Base-by-base conservation (phyloP, 1,284 basidiomycete genomes). In the Golubevia sp. region DNA sequence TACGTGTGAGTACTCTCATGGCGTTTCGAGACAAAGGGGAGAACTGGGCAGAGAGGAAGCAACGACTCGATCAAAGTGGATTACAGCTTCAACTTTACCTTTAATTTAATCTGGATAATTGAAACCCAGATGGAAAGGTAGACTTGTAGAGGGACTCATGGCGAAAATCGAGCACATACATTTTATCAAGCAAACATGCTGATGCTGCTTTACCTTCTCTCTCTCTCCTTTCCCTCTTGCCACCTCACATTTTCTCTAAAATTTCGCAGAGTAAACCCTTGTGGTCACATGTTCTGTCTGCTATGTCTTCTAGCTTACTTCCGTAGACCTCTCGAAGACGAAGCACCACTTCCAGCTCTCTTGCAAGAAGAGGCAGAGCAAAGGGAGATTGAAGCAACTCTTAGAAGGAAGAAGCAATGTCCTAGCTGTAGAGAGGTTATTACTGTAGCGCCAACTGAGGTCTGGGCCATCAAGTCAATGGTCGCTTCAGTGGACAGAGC, bases 241-340 rank as follows among this genome's bases (percentile, higher is more conserved):
- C 64, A 59, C 3, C 61, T 66, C 20, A 21, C 6, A 6, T 15
- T 26, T 18, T 23, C 23, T 26, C 27, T 38, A 21, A 5, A 5
- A n/a, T 2, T 23, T 27, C 11, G 3, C 21, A n/a, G 20, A 44
- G 63, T 82, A 4, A 67, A 75, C 2, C 79, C 79, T 0, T 82
- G 79, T 55, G 77, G 77, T 4, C 79, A 82, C 57, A 65, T 71
- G 15, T 82, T 78, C 44, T 82, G 79, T 59, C 73, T 77, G 7
- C 62, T 64, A 55, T 82, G 79, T 58, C 67, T 82, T 5, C 66
- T 74, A 7, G 62, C 66, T 13, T 82, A 76, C 76, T 82, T 82
- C 64, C 70, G 68, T 48, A 70, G 68, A 27, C 75, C 69, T 5
- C 49, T 63, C 2, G 66, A 63, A 8, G 63, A 65, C 51, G 67